phyloP scores from a whole-genome alignment of 768 basidiomycete genomes.

The Strobilomyces confusus region DNA sequence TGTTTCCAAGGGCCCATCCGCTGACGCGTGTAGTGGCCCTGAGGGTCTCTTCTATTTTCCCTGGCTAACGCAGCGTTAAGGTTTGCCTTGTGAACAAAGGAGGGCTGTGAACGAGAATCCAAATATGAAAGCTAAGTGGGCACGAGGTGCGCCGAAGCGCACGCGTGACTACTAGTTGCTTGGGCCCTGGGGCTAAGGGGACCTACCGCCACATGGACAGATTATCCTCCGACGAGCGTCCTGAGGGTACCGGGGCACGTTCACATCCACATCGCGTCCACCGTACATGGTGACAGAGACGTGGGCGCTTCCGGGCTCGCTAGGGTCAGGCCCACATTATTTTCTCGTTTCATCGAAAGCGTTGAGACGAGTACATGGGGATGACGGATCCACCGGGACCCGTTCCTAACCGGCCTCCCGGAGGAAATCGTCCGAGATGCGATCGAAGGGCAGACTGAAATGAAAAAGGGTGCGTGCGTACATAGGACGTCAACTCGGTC shows the following conservation, averaged over 20 bases:
- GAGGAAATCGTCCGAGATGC: constrained; percentile 9
- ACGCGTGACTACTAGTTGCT: constrained; percentile 10
- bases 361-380: not conserved
- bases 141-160: constrained; percentile 31
- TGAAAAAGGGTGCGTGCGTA: not conserved
- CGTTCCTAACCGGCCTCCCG: not conserved
- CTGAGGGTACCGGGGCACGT: not conserved
- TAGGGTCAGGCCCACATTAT: not conserved
- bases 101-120: constrained; percentile 4
- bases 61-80: constrained; percentile 16
- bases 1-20: constrained; percentile 12
- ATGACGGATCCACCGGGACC: not conserved
- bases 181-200: constrained; percentile 25
- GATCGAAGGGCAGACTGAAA: not conserved
- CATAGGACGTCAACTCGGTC: not conserved
- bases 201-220: not conserved
- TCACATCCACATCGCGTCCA: constrained; percentile 3
- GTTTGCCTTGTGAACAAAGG: constrained; percentile 17
- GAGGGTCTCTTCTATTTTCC: constrained; percentile 6
- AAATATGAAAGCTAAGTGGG: constrained; percentile 4
- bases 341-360: not conserved
- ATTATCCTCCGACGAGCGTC: not conserved
- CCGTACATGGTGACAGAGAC: not conserved
- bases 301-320: not conserved
- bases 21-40: constrained; percentile 16